Conservation (phyloP, 805 yeast genomes). For the Kazachstania taianensis region DNA sequence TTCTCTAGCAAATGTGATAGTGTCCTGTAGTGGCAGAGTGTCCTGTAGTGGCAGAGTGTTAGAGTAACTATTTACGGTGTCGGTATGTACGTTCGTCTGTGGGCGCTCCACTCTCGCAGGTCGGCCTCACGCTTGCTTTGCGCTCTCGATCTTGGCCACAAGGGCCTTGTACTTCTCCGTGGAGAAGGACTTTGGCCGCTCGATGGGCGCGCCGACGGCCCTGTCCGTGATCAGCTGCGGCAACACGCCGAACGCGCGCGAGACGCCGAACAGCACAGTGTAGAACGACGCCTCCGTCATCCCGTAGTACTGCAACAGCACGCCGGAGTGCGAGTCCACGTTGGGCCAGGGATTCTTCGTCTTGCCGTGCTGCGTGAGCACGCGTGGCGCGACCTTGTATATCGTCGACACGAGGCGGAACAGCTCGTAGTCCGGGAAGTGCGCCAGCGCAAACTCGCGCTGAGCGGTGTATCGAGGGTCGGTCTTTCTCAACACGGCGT, state of each 20-base stretch:
- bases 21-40: no score
- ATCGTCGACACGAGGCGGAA: constrained; percentile 70
- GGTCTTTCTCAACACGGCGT: constrained; percentile 79
- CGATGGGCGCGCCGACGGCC: constrained; percentile 72
- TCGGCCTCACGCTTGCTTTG: not conserved
- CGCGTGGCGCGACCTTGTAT: constrained; percentile 75
- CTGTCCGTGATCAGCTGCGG: constrained; percentile 81
- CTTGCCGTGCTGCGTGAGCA: constrained; percentile 75
- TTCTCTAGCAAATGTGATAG: no score
- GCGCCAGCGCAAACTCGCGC: constrained; percentile 68
- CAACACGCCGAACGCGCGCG: constrained; percentile 78
- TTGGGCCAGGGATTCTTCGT: constrained; percentile 92
- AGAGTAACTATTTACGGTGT: no score
- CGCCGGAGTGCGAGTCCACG: constrained; percentile 84
- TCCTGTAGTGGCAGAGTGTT: no score
- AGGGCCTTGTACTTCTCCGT: constrained; percentile 85
- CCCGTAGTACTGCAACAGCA: constrained; percentile 76
- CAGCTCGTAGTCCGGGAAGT: constrained; percentile 69
- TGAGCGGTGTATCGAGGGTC: constrained; percentile 84
- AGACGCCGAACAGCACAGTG: constrained; percentile 79
- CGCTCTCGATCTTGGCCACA: constrained; percentile 37
- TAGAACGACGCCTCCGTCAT: constrained; percentile 72
- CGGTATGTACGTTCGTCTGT: not conserved
- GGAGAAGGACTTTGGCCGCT: constrained; percentile 89
- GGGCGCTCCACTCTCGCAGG: not conserved